Evolutionary conservation across 1,284 basidiomycete genomes (phyloP), one percentile per base, ranked within the genome.

Genomic region (Cronartium ribicola): DNA sequence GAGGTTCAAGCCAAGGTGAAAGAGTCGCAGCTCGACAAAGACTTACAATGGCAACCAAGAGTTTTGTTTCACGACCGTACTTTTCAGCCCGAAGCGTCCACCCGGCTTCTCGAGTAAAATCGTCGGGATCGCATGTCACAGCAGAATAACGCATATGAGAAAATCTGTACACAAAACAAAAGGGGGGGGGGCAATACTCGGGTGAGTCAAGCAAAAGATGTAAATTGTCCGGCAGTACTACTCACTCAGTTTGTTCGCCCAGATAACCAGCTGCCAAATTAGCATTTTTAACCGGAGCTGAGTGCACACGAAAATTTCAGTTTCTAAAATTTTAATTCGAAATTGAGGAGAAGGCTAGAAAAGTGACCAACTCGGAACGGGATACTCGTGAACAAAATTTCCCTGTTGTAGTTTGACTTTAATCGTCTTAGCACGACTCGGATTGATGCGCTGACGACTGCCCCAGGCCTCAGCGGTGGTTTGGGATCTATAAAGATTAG

Each of bases 71-170:
- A 66, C 95, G 90, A 68, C 89, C 88, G 82, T 95, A 98, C 76
- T 89, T 84, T 78, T 90, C 90, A 4, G 89, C 86, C 17, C 95
- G 89, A 61, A 98, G 84, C 10, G 89, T 89, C 84, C 84, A 86
- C 36, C 95, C 94, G 79, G 87, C 76, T 36, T 77, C 88, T 79
- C 88, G 87, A 4, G 84, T 84, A 79, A 97, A 98, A 78, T 97
- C 94, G 81, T 98, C 94, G 5, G 94, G 94, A 80, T 97, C 94
- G 79, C 88, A 89, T 0, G 94, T 97, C 6, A 93, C 94, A 5
- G 75, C 93, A 63, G 72, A 67, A 37, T 75, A 75, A 10, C 72
- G 55, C 72, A 75, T 67, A 60, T 75, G 72, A 7, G 72, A 75
- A n/a, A 75, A 75, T 20, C 71, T 74, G 29, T 3, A n/a, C 8